Evolutionary conservation across 352 stramenopile species (phyloP).

Genomic region (Globisporangium perplexum): DNA sequence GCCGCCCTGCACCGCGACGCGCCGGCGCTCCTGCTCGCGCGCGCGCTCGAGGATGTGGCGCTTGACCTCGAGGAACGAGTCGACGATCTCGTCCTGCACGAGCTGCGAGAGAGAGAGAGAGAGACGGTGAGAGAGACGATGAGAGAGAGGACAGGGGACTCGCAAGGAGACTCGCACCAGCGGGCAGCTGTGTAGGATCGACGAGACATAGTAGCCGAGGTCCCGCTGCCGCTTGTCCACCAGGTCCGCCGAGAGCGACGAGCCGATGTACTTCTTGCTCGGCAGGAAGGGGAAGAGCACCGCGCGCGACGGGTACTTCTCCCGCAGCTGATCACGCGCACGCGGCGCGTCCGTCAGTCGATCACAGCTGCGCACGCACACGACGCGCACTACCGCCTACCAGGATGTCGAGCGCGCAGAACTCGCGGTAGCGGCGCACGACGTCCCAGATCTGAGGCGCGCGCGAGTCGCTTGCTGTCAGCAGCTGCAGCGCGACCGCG

Average conservation of each 20-base stretch:
- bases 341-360: background rate
- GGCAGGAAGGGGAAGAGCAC: constrained; percentile 69
- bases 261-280: constrained; percentile 87
- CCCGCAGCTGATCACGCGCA: constrained; percentile 48
- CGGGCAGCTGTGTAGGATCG: constrained; percentile 75
- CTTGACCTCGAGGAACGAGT: constrained; percentile 87
- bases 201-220: constrained; percentile 83
- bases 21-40: constrained; percentile 40
- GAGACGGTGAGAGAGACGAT: background rate
- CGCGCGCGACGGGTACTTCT: constrained; percentile 79
- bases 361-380: too few species aligned
- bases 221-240: constrained; percentile 85
- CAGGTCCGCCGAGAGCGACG: constrained; percentile 78
- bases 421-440: constrained; percentile 78
- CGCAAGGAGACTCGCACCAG: constrained; percentile 21
- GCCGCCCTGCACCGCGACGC: background rate
- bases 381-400: too few species aligned
- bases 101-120: constrained; percentile 26
- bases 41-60: constrained; percentile 72
- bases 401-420: constrained; percentile 82
- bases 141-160: too few species aligned
- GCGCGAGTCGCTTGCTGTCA: too few species aligned
- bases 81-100: constrained; percentile 82
- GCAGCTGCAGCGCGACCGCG: background rate
- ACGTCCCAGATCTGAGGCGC: constrained; percentile 68